Conservation (phyloP, 2,329 filamentous ascomycete genomes). For the Volutella citrinella region DNA sequence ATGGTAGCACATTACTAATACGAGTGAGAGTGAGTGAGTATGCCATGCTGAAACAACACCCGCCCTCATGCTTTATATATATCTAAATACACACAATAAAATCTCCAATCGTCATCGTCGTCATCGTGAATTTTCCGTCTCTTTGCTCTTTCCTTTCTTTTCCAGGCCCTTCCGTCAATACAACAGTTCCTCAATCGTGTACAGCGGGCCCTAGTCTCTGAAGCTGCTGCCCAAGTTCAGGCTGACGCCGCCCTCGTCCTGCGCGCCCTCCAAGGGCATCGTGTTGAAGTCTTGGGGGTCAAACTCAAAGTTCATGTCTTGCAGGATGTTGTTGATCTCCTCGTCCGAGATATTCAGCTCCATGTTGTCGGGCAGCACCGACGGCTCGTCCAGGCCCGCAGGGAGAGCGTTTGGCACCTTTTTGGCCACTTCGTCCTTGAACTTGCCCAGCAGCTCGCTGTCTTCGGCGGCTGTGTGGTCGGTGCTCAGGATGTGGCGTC, state of each 20-base stretch:
- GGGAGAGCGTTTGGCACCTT: slow-evolving; percentile 21
- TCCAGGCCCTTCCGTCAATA: too few species aligned
- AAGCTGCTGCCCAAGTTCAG: slow-evolving; percentile 21
- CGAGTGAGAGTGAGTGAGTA: too few species aligned
- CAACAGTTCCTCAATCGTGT: slow-evolving; percentile 19
- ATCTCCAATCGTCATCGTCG: too few species aligned
- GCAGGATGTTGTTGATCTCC: slow-evolving; percentile 39
- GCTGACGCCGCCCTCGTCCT: slow-evolving; percentile 29
- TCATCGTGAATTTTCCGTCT: too few species aligned
- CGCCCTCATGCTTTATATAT: too few species aligned
- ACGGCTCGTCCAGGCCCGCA: slow-evolving; percentile 5
- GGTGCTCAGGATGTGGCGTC: slow-evolving; percentile 45
- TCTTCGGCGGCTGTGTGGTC: slow-evolving; percentile 54
- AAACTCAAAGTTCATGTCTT: slow-evolving; percentile 43
- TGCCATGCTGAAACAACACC: too few species aligned
- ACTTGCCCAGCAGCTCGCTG: slow-evolving; percentile 48
- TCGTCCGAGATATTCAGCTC: slow-evolving; percentile 35
- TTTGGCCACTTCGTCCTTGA: slow-evolving; percentile 44
- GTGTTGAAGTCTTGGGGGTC: slow-evolving; percentile 25
- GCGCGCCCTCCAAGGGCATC: slow-evolving; percentile 24
- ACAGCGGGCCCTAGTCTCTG: slow-evolving; percentile 21
- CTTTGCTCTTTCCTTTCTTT: too few species aligned
- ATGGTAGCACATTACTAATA: too few species aligned
- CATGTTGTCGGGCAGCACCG: slow-evolving; percentile 27
- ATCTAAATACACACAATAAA: too few species aligned